Evolutionary conservation across 2,329 filamentous ascomycete species (phyloP), one percentile per base, ranked within the genome.

Genomic region (Dothistroma septosporum): DNA sequence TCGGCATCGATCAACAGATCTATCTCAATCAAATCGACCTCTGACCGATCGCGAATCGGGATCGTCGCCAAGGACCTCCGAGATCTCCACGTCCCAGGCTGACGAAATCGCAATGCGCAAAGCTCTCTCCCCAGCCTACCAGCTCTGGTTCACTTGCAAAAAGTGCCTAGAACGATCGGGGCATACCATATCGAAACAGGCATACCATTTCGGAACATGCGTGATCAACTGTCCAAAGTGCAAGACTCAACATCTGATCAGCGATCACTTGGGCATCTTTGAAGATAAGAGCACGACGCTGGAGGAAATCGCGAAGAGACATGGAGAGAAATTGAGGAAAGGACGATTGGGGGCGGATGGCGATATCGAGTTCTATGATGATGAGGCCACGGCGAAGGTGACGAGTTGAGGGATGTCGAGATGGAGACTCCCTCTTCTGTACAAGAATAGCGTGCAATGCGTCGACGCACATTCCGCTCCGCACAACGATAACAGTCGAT

Each of bases 311-410:
- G 84, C 94, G 78, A 79, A 82, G 61, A 86, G 91, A 66, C 88
- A 88, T 71, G 93, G 92, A 5, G 83, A 86, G 65, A 76, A 90
- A 1, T 83, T 93, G 61, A 90, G 88, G 79, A 85, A 85, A 62
- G 89, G 90, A 19, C 85, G 83, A 31, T 72, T 92, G 33, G 85
- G 88, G 55, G 84, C 86, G 66, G 87, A 92, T 66, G 91, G 91
- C n/a, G 90, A 96, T 73, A 78, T 97, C 53, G 93, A 97, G 75
- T 94, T 97, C 68, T 96, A 92, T 88, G 88, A 90, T 32, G 90
- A 96, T 66, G 85, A n/a, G 47, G 66, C 66, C 16, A 59, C 58
- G 22, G 46, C 53, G 53, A 58, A 32, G 31, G 53, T 66, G 4
- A 50, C 47, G 21, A 12, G 11, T 11, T 8, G 47, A 28, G 24